These are phyloP conservation scores for Acrodontium crateriforme DNA, from an alignment of 2,329 filamentous ascomycete genomes.

Conservation along the genomic window DNA sequence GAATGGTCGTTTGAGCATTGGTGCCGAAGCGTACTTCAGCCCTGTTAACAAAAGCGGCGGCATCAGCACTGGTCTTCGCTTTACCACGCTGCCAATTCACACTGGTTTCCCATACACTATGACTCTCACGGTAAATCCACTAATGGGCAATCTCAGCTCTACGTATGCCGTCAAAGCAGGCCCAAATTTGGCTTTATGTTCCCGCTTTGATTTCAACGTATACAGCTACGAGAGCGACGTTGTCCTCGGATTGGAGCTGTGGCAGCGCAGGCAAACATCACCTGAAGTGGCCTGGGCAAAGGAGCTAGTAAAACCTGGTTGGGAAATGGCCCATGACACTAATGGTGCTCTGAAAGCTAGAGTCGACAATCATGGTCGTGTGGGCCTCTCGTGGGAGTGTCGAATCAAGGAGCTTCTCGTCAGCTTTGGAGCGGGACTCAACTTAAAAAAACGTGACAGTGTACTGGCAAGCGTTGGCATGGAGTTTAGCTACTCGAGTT, in stretches of 20 bases:
- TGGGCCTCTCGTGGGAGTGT: constrained; percentile 86
- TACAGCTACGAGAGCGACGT: constrained; percentile 96
- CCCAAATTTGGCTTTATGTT: constrained; percentile 68
- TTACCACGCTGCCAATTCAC: constrained; percentile 70
- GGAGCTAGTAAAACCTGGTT: constrained; percentile 29
- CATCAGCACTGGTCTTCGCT: constrained; percentile 75
- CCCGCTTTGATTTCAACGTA: constrained; percentile 90
- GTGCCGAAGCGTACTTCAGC: constrained; percentile 90
- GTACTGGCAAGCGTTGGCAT: constrained; percentile 64
- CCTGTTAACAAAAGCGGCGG: constrained; percentile 88
- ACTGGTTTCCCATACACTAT: constrained; percentile 84
- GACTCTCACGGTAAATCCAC: constrained; percentile 79
- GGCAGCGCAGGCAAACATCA: constrained; percentile 43
- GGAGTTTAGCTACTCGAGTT: constrained; percentile 62
- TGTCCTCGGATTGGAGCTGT: constrained; percentile 82
- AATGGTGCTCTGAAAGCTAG: constrained; percentile 81
- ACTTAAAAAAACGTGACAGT: constrained; percentile 61
- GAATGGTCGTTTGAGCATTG: constrained; percentile 75
- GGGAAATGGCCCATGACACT: constrained; percentile 42
- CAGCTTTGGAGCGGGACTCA: constrained; percentile 75
- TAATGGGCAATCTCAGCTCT: constrained; percentile 86
- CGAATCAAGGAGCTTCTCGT: constrained; percentile 85
- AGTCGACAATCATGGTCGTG: constrained; percentile 73
- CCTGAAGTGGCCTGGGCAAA: constrained; percentile 31
- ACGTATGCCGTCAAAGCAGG: constrained; percentile 87